Conservation (phyloP, 768 basidiomycete genomes). For the Leucosporidium scottii region DNA sequence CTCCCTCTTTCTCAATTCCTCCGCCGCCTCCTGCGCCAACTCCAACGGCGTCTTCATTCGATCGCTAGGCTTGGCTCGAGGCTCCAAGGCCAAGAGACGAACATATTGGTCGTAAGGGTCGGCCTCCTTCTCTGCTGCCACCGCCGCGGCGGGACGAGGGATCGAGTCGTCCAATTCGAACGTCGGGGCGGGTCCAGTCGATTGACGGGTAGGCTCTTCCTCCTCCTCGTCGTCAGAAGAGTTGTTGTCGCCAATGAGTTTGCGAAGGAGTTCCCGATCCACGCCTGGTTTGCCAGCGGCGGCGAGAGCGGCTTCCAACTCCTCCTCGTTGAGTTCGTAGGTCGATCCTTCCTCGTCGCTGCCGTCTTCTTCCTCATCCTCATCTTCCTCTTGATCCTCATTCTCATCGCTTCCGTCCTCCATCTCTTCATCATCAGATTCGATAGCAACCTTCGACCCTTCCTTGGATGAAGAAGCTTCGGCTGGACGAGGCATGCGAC, state of each 20-base stretch:
- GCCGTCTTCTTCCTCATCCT: conserved; percentile 3
- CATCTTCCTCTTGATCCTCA: conserved; percentile 4
- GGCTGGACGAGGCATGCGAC: conserved; percentile 7
- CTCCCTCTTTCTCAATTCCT: conserved; percentile 78
- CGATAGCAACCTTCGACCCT: conserved; percentile 41
- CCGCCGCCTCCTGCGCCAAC: conserved; percentile 77
- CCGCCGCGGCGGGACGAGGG: conserved; percentile 8
- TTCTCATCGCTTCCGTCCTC: conserved; percentile 13
- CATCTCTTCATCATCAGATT: conserved; percentile 10
- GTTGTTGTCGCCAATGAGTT: conserved; percentile 34
- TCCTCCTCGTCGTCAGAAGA: conserved; percentile 9
- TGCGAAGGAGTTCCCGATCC: conserved; percentile 37
- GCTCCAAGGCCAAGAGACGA: conserved; percentile 75
- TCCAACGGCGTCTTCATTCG: conserved; percentile 96
- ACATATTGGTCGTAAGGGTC: conserved; percentile 87
- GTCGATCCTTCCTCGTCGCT: conserved; percentile 12
- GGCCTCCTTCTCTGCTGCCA: conserved; percentile 17
- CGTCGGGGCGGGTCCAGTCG: background rate
- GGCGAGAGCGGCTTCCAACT: conserved; percentile 27
- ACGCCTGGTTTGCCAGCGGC: conserved; percentile 34
- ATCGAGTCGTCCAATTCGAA: background rate
- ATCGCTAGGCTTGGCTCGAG: conserved; percentile 87
- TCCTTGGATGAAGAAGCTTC: background rate
- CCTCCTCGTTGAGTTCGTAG: conserved; percentile 32
- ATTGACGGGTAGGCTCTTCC: conserved; percentile 5